These are phyloP conservation scores for Lipomyces sp. DNA, from an alignment of 805 yeast species.

Conservation along the genomic window DNA sequence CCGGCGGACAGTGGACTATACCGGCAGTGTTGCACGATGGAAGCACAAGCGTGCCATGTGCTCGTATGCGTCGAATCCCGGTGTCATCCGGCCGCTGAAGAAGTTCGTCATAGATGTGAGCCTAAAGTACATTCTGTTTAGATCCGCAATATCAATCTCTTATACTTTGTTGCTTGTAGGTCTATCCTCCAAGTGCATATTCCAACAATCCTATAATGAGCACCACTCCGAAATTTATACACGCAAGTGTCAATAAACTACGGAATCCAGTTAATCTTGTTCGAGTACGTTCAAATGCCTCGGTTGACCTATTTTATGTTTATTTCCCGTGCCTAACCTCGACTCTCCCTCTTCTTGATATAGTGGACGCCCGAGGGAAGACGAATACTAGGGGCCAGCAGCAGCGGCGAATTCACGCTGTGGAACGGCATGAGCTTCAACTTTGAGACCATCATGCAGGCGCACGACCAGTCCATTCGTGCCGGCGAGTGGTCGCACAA, in stretches of 20 bases:
- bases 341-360: constrained; percentile 60
- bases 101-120: constrained; percentile 50
- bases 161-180: not conserved
- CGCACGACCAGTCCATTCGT: constrained; percentile 88
- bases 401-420: constrained; percentile 91
- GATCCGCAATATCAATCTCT: not conserved
- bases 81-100: constrained; percentile 54
- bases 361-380: constrained; percentile 97
- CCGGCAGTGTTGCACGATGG: constrained; percentile 68
- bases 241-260: constrained; percentile 84
- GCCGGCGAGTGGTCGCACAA: constrained; percentile 78
- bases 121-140: not conserved
- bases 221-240: constrained; percentile 77
- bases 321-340: no score
- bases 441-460: constrained; percentile 94
- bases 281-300: constrained; percentile 20
- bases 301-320: no score
- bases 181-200: constrained; percentile 66
- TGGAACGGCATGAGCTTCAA: constrained; percentile 96
- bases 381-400: constrained; percentile 81
- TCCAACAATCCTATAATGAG: constrained; percentile 54
- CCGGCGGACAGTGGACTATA: constrained; percentile 74
- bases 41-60: constrained; percentile 46
- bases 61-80: constrained; percentile 19
- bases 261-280: constrained; percentile 58